Conservation (phyloP, 1,284 basidiomycete species). For the Apiotrichum montevideense region DNA sequence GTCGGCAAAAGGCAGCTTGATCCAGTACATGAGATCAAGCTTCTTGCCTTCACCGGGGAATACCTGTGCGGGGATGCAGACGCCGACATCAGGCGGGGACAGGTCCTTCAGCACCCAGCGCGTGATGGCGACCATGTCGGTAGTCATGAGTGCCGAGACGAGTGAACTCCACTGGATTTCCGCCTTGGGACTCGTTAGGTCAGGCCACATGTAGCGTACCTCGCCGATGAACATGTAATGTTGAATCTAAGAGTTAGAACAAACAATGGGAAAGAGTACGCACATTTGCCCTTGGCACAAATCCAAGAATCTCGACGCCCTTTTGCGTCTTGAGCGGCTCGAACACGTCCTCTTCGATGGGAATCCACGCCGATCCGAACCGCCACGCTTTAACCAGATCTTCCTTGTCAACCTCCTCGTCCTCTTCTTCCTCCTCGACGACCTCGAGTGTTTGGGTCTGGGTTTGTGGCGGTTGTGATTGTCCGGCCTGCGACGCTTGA, state of each 20-base stretch:
- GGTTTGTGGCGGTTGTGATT: not conserved
- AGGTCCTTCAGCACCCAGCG: conserved; percentile 70
- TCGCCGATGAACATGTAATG: conserved; percentile 79
- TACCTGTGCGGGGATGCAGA: conserved; percentile 56
- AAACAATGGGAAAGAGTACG: conserved; percentile 20
- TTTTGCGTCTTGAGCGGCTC: conserved; percentile 62
- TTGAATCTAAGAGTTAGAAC: conserved; percentile 55
- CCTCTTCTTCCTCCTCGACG: conserved; percentile 18
- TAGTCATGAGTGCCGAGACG: conserved; percentile 68
- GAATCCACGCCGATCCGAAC: conserved; percentile 83
- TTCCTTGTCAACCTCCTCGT: conserved; percentile 41
- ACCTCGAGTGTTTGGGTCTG: conserved; percentile 17
- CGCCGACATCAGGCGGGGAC: conserved; percentile 76
- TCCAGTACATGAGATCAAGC: conserved; percentile 75
- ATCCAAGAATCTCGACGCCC: conserved; percentile 82
- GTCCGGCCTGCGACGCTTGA: not conserved
- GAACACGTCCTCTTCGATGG: conserved; percentile 73
- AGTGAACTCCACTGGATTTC: conserved; percentile 82
- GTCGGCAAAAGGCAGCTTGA: conserved; percentile 91
- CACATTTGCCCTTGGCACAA: conserved; percentile 65
- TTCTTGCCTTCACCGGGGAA: conserved; percentile 52
- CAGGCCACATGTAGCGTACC: conserved; percentile 79
- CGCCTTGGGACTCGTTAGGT: conserved; percentile 59
- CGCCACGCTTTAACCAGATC: conserved; percentile 66
- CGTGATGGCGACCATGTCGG: conserved; percentile 65